Evolutionary conservation across 1,284 basidiomycete species (phyloP).

Genomic region (Boletellus deceptivus): DNA sequence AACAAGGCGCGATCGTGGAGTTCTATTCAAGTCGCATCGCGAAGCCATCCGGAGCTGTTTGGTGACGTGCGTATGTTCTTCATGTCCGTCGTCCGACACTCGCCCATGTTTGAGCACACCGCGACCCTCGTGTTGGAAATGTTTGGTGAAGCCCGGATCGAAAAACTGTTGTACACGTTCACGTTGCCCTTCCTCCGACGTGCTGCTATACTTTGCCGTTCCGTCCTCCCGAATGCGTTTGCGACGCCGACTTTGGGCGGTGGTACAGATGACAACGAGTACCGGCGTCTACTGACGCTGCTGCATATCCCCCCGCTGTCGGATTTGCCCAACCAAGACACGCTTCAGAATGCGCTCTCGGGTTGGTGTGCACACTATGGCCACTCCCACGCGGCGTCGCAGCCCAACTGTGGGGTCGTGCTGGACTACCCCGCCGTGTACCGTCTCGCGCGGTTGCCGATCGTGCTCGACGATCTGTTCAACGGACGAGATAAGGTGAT

Average conservation of each 20-base stretch:
- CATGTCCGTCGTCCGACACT: slow-evolving; percentile 78
- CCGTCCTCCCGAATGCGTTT: slow-evolving; percentile 67
- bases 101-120: slow-evolving; percentile 75
- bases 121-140: slow-evolving; percentile 73
- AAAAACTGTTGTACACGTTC: slow-evolving; percentile 86
- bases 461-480: slow-evolving; percentile 83
- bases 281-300: slow-evolving; percentile 73
- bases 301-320: slow-evolving; percentile 78
- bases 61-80: slow-evolving; percentile 83
- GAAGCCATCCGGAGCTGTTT: slow-evolving; percentile 63
- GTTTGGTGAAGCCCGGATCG: slow-evolving; percentile 78
- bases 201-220: slow-evolving; percentile 82
- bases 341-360: slow-evolving; percentile 76
- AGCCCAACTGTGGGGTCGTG: slow-evolving; percentile 69
- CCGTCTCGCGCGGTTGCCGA: slow-evolving; percentile 79
- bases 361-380: slow-evolving; percentile 84
- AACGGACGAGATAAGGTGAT: slow-evolving; percentile 62
- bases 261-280: slow-evolving; percentile 56
- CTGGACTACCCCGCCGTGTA: slow-evolving; percentile 88
- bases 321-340: slow-evolving; percentile 76
- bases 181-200: slow-evolving; percentile 94
- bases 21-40: slow-evolving; percentile 41
- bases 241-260: slow-evolving; percentile 35
- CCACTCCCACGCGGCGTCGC: slow-evolving; percentile 68
- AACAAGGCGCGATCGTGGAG: slow-evolving; percentile 63